Conservation (phyloP, 257 asterid species). For the Knoxia roxburghii region DNA sequence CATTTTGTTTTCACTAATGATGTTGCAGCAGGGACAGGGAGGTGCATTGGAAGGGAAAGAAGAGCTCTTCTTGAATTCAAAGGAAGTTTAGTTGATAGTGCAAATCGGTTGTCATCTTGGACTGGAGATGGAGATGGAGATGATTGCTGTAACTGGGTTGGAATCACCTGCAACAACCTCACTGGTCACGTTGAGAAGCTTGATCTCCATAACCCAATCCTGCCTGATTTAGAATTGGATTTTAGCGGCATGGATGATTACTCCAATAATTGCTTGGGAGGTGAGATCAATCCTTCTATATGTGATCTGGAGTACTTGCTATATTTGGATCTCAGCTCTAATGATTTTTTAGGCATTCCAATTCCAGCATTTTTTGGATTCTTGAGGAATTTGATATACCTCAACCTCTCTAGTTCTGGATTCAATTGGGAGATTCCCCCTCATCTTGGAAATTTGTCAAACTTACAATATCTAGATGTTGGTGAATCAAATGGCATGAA, state of each 20-base stretch:
- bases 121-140: conserved; percentile 1
- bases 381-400: conserved; percentile 15
- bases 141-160: conserved; percentile 17
- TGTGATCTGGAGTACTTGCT: conserved; percentile 8
- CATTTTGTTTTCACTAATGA: neutral
- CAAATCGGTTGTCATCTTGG: conserved; percentile 22
- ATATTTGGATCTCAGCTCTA: conserved; percentile 26
- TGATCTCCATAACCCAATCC: conserved; percentile 10
- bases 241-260: neutral
- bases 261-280: conserved; percentile 8
- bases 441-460: conserved; percentile 21
- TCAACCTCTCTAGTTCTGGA: conserved; percentile 4
- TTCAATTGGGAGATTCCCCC: neutral
- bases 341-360: conserved; percentile 11
- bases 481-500: neutral
- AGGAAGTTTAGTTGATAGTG: conserved; percentile 1
- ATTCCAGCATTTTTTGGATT: conserved; percentile 24
- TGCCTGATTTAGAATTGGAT: neutral
- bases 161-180: conserved; percentile 4
- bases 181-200: conserved; percentile 7
- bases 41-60: neutral
- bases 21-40: neutral
- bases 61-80: neutral
- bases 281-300: conserved; percentile 19
- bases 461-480: conserved; percentile 12